Percentiles rank a stretch among this genome's conserved stretches.
Conservation (phyloP, 176 grass and related monocot species). For the Bolboschoenus planiculmis region DNA sequence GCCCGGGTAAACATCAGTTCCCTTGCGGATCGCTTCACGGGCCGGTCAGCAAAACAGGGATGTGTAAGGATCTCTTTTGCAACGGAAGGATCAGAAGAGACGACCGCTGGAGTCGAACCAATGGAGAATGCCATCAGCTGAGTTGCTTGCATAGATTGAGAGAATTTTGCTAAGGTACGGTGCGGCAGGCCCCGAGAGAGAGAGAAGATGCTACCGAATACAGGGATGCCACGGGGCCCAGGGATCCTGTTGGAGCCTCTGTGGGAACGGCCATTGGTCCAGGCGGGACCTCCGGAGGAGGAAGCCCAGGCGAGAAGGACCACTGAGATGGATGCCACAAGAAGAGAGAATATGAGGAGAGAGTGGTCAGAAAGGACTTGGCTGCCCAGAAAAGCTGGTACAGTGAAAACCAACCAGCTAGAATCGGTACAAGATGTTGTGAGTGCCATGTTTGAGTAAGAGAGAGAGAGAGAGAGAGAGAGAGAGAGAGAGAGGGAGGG, state of each 20-base stretch:
- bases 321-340: conserved; percentile 22
- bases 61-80: conserved; percentile 49
- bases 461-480: background rate
- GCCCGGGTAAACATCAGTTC: conserved; percentile 66
- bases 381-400: conserved; percentile 41
- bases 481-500: background rate
- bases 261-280: conserved; percentile 33
- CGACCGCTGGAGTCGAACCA: conserved; percentile 41
- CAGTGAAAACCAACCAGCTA: conserved; percentile 47
- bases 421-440: conserved; percentile 32
- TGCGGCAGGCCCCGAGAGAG: conserved; percentile 42
- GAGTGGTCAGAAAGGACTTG: conserved; percentile 29
- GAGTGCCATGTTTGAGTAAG: background rate
- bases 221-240: conserved; percentile 41
- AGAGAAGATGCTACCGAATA: conserved; percentile 55
- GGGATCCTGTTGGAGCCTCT: conserved; percentile 23
- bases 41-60: conserved; percentile 42
- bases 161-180: conserved; percentile 36
- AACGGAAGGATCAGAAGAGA: conserved; percentile 32
- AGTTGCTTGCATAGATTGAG: background rate
- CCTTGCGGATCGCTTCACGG: conserved; percentile 45
- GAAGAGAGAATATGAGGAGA: conserved; percentile 25
- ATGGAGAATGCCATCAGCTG: conserved; percentile 74
- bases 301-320: conserved; percentile 37
- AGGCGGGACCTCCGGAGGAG: conserved; percentile 42